Base-by-base conservation (phyloP, 1,284 basidiomycete genomes). In the Melampsora larici-populina region DNA sequence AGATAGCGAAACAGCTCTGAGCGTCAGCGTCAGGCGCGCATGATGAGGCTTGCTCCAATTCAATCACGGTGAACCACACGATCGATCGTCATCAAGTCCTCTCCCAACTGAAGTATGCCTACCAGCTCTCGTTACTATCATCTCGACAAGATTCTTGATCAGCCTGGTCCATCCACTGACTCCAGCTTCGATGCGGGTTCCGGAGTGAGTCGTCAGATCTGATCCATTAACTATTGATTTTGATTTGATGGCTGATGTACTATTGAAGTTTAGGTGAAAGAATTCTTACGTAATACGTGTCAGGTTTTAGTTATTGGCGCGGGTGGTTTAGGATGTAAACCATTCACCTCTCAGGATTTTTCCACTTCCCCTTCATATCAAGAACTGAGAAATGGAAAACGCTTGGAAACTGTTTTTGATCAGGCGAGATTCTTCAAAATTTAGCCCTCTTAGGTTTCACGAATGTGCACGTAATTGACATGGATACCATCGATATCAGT, bases 401-500 rank as follows among this genome's bases (percentile, higher is more conserved):
- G 81, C 87, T 97, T 49, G 91, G 93, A 79, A 95, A 97, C 85
- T 88, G 31, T 31, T 21, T 36, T 40, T 7, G 8, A 26, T 26
- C 33, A 76, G 73, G 66, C 18, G 75, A 74, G 26, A 70, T 73
- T 51, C 71, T 71, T 36, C 58, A 77, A 79, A 68, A 80, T 74
- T 70, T 81, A 31, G 81, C 82, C 0, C 78, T 82, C 8, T 91
- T 92, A 71, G 97, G 97, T 26, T 99, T 99, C 88, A 92, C 91
- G 83, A 91, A 99, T 82, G 97, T 99, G 79, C 93, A 99, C 86
- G 94, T 99, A 81, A 99, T 99, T 83, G 97, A 99, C 86, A 99
- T 99, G 96, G 97, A 99, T 86, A 98, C 96, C 5, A 99, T 99
- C 84, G 97, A 99, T 84, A 93, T 99, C 82, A 97, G 94, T 82